phyloP scores from a whole-genome alignment of 2,329 filamentous ascomycete genomes.

The Hyphodiscus sp. region DNA sequence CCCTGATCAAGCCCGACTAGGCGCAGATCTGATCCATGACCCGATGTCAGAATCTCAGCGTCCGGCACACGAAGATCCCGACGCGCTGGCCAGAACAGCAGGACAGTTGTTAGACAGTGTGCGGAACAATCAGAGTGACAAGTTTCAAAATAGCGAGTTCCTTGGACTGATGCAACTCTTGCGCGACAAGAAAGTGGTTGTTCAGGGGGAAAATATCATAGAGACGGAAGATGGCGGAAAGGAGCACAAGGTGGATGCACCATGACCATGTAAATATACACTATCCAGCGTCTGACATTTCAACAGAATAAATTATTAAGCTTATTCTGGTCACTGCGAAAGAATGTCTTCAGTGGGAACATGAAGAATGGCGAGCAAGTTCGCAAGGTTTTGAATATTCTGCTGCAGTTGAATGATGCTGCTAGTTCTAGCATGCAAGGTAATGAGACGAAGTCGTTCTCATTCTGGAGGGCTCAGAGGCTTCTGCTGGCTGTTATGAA shows the following conservation, averaged over 20 bases:
- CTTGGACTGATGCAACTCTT: constrained; percentile 70
- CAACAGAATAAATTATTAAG: constrained; percentile 5
- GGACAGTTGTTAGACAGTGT: constrained; percentile 64
- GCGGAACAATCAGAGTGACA: constrained; percentile 59
- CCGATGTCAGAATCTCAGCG: constrained; percentile 24
- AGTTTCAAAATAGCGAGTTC: constrained; percentile 75
- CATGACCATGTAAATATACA: constrained; percentile 6
- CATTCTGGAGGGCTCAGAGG: neutral
- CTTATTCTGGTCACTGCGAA: neutral
- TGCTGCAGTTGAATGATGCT: neutral
- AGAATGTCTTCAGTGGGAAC: neutral
- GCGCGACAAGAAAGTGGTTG: constrained; percentile 62
- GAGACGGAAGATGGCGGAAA: neutral
- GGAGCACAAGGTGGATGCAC: constrained; percentile 7
- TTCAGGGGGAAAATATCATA: constrained; percentile 65
- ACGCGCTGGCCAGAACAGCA: constrained; percentile 68
- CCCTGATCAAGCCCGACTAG: constrained; percentile 25
- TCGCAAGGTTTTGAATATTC: neutral
- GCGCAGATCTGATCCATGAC: constrained; percentile 29
- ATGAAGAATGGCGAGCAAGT: neutral
- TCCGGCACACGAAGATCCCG: constrained; percentile 31
- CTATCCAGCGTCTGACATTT: constrained; percentile 1
- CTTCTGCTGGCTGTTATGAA: neutral
- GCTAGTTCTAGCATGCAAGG: neutral
- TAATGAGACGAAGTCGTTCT: neutral